A percentile compares a stretch with the other conserved stretches of the same genome.
phyloP scores from a whole-genome alignment of 2,329 filamentous ascomycete species.

The Tolypocladium guangdongense region DNA sequence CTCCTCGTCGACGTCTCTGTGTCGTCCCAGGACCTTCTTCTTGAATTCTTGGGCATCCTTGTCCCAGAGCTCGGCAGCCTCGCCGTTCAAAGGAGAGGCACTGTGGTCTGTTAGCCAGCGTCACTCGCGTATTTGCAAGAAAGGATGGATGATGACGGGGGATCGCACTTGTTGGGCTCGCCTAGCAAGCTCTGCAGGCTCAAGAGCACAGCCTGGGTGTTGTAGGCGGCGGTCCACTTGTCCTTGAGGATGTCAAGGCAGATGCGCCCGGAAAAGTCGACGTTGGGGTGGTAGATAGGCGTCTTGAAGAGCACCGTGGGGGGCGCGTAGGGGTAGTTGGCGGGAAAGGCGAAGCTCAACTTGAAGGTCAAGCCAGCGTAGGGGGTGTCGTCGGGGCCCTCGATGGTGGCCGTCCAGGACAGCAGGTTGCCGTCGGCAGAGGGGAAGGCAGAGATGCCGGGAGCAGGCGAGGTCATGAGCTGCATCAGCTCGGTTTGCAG shows the following conservation, averaged over 20 bases:
- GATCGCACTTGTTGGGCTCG: constrained; percentile 90
- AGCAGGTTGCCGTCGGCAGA: constrained; percentile 82
- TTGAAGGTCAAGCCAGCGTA: constrained; percentile 86
- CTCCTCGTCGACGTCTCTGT: constrained; percentile 55
- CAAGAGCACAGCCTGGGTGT: constrained; percentile 84
- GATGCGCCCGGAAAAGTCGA: constrained; percentile 94
- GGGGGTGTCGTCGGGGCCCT: constrained; percentile 81
- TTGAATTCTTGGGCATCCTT: constrained; percentile 81
- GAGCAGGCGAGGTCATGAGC: constrained; percentile 90
- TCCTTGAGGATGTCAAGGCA: constrained; percentile 98
- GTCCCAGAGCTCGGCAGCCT: constrained; percentile 94
- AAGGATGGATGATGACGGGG: not conserved
- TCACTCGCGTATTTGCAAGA: not conserved
- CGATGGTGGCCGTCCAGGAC: constrained; percentile 88
- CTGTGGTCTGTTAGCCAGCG: constrained; percentile 33
- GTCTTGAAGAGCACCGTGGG: constrained; percentile 95
- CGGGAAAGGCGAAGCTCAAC: constrained; percentile 80
- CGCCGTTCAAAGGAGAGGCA: constrained; percentile 86
- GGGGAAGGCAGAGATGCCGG: constrained; percentile 91
- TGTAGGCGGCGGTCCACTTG: constrained; percentile 97
- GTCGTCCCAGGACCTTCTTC: constrained; percentile 54
- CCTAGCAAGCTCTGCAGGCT: constrained; percentile 92
- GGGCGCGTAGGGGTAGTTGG: constrained; percentile 85
- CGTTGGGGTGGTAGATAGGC: constrained; percentile 97
- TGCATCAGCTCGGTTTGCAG: constrained; percentile 97